A percentile compares a stretch with the other conserved stretches of the same genome.
Evolutionary conservation across 306 rosid genomes (phyloP).

Genomic region (Sicyos baderoa): DNA sequence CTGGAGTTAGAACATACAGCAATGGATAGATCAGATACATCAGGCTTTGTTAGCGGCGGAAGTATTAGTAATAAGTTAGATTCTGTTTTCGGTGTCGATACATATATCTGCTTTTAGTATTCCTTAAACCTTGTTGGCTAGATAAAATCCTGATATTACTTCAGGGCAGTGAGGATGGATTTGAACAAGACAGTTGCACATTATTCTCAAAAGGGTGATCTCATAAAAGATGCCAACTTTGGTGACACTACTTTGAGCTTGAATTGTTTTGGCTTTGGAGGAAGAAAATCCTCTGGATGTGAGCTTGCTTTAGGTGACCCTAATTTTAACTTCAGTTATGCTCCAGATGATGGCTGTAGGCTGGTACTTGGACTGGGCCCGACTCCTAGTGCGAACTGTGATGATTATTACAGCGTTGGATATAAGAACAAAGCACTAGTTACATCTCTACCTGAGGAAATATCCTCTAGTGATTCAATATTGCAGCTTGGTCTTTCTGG

Average conservation of each 20-base stretch:
- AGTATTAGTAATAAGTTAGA: constrained; percentile 24
- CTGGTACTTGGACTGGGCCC: constrained; percentile 97
- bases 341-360: constrained; percentile 72
- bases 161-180: constrained; percentile 53
- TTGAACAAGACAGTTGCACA: constrained; percentile 48
- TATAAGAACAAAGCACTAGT: constrained; percentile 36
- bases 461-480: constrained; percentile 56
- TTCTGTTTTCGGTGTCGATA: constrained; percentile 30
- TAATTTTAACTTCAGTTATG: constrained; percentile 38
- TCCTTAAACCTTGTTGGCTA: constrained; percentile 26
- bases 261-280: constrained; percentile 56
- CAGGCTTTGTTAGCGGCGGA: constrained; percentile 92
- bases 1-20: constrained; percentile 18
- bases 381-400: constrained; percentile 57
- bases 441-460: constrained; percentile 32
- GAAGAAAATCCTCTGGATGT: constrained; percentile 36
- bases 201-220: constrained; percentile 49
- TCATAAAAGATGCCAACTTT: constrained; percentile 37
- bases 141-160: constrained; percentile 24
- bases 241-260: constrained; percentile 71
- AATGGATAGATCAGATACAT: constrained; percentile 89
- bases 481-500: constrained; percentile 92
- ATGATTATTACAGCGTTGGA: constrained; percentile 40
- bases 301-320: constrained; percentile 32
- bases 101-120: constrained; percentile 31